Evolutionary conservation across 2,329 filamentous ascomycete species (phyloP).

Genomic region (Fusarium agapanthi): DNA sequence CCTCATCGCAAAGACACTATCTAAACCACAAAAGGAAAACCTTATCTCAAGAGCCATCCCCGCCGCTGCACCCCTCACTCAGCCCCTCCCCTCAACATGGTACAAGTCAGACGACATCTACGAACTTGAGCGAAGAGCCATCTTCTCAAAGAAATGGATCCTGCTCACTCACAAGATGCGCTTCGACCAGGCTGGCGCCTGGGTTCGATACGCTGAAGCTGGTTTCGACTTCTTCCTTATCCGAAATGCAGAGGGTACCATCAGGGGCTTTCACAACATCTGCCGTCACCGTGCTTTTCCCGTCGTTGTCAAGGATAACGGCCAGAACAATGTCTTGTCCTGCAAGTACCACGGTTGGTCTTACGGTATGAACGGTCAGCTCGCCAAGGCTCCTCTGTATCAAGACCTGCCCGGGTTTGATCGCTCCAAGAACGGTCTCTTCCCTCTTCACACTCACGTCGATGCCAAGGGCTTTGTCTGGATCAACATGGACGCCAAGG

Average conservation of each 20-base stretch:
- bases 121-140: slow-evolving; percentile 63
- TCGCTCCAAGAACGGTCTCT: slow-evolving; percentile 62
- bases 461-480: slow-evolving; percentile 65
- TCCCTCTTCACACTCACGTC: slow-evolving; percentile 63
- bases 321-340: slow-evolving; percentile 60
- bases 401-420: slow-evolving; percentile 65
- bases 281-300: slow-evolving; percentile 69
- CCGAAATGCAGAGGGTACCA: slow-evolving; percentile 61
- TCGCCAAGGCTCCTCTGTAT: slow-evolving; percentile 69
- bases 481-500: slow-evolving; percentile 62
- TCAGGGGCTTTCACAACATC: slow-evolving; percentile 69
- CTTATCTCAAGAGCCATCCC: slow-evolving; percentile 20
- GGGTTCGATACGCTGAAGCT: slow-evolving; percentile 62
- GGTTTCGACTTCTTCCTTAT: slow-evolving; percentile 64
- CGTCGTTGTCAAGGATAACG: slow-evolving; percentile 60
- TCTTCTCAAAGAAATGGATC: slow-evolving; percentile 66
- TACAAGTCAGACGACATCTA: slow-evolving; percentile 63
- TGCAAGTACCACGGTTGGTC: slow-evolving; percentile 72
- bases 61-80: slow-evolving; percentile 16
- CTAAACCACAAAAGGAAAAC: slow-evolving; percentile 20
- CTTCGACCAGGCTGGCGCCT: slow-evolving; percentile 62
- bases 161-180: slow-evolving; percentile 62
- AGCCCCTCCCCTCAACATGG: slow-evolving; percentile 49
- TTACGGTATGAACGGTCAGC: slow-evolving; percentile 65
- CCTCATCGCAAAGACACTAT: neutral